Evolutionary conservation across 192 early-diverging fungal species (phyloP), one percentile per base, ranked within the genome.

Genomic region (Backusella mclennaniae): DNA sequence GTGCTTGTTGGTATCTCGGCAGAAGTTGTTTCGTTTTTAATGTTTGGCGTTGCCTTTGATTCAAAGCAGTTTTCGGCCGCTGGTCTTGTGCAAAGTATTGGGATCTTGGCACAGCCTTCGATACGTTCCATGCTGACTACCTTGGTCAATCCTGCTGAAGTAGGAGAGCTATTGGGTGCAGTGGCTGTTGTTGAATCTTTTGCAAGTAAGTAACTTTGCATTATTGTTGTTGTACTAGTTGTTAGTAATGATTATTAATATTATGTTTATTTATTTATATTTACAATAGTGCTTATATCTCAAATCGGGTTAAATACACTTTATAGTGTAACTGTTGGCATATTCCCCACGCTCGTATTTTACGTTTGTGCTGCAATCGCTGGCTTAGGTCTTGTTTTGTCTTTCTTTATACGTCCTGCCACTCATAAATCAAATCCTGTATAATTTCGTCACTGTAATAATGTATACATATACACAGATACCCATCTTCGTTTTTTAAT

Each of bases 81-180:
- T 12, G 72, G 75, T 2, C 46, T 74, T 2, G 26, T 83, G 1
- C 85, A 83, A 26, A 68, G 85, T 3, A 41, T 84, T 11, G 67
- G 73, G 1, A 77, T 80, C 17, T 79, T 87, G 33, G 41, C 81
- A n/a, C 19, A 41, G 14, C 84, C 88, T 0, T 85, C 84, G 0
- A 35, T 84, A 2, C 86, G 76, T 42, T 80, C 87, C 4, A 19
- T 89, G 23, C 35, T 87, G 19, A 88, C 84, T 19, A 77, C 73
- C 23, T 66, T 85, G 56, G 86, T 89, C 12, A 59, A 77, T 6
- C 81, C 86, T 2, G 76, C 79, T 19, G 74, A 89, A 79, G 76
- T 85, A 44, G 88, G 87, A 1, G 82, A 87, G 35, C 70, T 83
- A 21, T 67, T 89, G 15, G 88, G 88, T 0, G 85, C 88, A 29